Percentiles rank a stretch among this genome's conserved stretches.
These are phyloP conservation scores for Fomitopsis betulina DNA, from an alignment of 1,284 basidiomycete species.

Conservation along the genomic window DNA sequence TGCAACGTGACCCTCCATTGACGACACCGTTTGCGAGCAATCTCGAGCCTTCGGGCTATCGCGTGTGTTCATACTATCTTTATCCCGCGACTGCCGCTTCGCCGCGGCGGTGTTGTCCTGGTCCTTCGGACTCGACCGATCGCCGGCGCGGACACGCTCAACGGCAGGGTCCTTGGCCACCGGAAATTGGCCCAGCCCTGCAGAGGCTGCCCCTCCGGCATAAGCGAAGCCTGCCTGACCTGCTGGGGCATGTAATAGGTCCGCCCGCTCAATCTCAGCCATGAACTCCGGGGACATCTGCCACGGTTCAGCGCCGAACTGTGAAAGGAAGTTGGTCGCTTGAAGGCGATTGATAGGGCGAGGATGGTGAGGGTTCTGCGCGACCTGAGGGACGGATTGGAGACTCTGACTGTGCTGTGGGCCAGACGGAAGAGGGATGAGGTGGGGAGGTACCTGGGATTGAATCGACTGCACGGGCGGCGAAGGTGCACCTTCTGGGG, in stretches of 20 bases:
- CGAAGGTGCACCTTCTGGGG: constrained; percentile 26
- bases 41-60: constrained; percentile 51
- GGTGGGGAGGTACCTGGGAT: background rate
- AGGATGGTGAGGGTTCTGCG: constrained; percentile 43
- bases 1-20: constrained; percentile 32
- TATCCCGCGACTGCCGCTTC: constrained; percentile 29
- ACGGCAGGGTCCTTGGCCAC: constrained; percentile 48
- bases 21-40: constrained; percentile 31
- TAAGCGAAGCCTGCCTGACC: constrained; percentile 47
- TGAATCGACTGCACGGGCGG: constrained; percentile 26
- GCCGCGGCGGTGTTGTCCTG: constrained; percentile 31
- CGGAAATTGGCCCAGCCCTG: constrained; percentile 23
- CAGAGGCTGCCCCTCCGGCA: constrained; percentile 41
- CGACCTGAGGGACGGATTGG: constrained; percentile 23
- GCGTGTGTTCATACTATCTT: constrained; percentile 36
- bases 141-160: constrained; percentile 49
- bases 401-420: constrained; percentile 32
- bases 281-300: constrained; percentile 65
- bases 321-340: constrained; percentile 47
- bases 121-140: constrained; percentile 51
- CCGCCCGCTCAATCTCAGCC: constrained; percentile 62
- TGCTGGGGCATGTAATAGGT: constrained; percentile 35
- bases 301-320: constrained; percentile 54
- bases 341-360: constrained; percentile 52
- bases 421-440: constrained; percentile 9